Percentiles rank a stretch among this genome's conserved stretches.
phyloP scores from a whole-genome alignment of 73 alveolate species.

The Paramecium primaurelia region DNA sequence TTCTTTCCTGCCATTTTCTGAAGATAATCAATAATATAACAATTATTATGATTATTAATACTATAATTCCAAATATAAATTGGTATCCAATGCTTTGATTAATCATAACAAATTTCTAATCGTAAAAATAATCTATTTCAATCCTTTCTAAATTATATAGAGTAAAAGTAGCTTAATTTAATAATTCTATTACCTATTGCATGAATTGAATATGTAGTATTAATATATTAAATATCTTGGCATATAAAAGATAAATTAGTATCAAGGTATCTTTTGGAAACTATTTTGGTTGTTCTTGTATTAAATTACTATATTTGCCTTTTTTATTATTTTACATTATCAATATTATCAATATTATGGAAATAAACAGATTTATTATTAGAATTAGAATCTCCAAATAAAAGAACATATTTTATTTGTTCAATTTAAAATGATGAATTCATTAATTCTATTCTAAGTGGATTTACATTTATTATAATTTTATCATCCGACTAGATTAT shows the following conservation, averaged over 20 bases:
- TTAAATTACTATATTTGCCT: not conserved
- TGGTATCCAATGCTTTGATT: not conserved
- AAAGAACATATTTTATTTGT: not conserved
- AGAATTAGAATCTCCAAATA: not conserved
- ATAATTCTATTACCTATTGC: not conserved
- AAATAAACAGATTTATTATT: not conserved
- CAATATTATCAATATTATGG: not conserved
- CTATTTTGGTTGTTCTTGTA: not conserved
- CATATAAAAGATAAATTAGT: not conserved
- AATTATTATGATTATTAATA: too few species aligned
- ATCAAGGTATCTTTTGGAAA: not conserved
- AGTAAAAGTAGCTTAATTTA: not conserved
- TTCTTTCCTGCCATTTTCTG: not conserved
- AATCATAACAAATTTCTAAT: not conserved
- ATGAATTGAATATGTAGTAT: not conserved
- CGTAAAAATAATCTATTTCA: not conserved
- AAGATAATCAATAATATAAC: not conserved
- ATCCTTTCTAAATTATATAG: not conserved
- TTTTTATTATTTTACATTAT: too few species aligned
- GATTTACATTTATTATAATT: not conserved
- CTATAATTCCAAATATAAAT: not conserved
- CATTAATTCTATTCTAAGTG: not conserved
- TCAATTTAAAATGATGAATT: not conserved
- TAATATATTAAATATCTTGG: not conserved
- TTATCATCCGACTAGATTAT: not conserved